Evolutionary conservation across 352 stramenopile species (phyloP), one percentile per base, ranked within the genome.

Genomic region (Phytophthora hybrid): DNA sequence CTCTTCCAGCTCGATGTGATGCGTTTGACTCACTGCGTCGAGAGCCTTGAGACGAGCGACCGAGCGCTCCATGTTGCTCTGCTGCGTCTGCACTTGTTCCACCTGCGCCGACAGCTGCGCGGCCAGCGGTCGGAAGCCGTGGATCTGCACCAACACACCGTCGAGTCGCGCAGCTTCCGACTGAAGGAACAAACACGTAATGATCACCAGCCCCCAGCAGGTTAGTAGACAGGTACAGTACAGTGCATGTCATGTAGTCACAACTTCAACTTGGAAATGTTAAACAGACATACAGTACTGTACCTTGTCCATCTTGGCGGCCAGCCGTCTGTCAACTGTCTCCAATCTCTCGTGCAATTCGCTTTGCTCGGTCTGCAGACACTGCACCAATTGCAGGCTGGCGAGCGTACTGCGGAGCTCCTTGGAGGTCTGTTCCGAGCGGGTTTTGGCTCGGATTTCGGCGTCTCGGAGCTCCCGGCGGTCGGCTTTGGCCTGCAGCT

Each of bases 231-330:
- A 31, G 29, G 29, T 31, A 31, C 29, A 31, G 29, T 31, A 31
- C 29, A 31, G 29, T 46, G 18, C 39, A 46, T n/a, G 14, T 46
- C 39, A 46, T 14, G 34, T 13, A 41, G 5, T 41, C 34, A 18
- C 52, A 69, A 59, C 41, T 63, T 73, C 21, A 66, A 56, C 47
- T 2, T 54, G 18, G 29, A 14, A 29, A 54, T 29, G 19, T 29
- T 54, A 31, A 54, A 29, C 47, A 54, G 31, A 46, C 29, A 11
- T n/a, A 26, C 23, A 26, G 23, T 26, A 26, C 23, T 26, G 23
- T 26, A 61, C 84, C 83, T 93, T 93, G 54, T 93, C 87, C 69
- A 93, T 72, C 67, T 93, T 93, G 54, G 56, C 26, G 4, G 83
- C 63, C 1, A 93, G 52, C 2, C 76, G 80, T 16, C 63, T 76